A percentile compares a stretch with the other conserved stretches of the same genome.
Conservation (phyloP, 1,284 basidiomycete genomes). For the Pseudomicrostroma phylloplanum region DNA sequence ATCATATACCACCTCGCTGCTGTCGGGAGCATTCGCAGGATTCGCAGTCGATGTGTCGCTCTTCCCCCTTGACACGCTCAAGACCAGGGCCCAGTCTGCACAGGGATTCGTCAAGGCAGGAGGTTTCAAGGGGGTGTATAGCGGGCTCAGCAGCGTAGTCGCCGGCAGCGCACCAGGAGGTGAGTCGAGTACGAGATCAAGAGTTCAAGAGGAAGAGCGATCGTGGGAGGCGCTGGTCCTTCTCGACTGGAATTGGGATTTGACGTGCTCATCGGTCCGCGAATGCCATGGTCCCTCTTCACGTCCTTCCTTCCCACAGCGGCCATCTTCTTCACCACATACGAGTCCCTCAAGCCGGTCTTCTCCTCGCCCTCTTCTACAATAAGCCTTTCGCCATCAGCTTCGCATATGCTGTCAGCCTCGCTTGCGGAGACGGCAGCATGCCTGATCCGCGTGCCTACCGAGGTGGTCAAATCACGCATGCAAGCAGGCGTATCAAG, state of each 20-base stretch:
- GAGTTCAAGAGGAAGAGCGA: too few species aligned
- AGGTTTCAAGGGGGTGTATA: slow-evolving; percentile 86
- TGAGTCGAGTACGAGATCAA: too few species aligned
- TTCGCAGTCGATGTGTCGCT: slow-evolving; percentile 70
- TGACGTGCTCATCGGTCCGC: too few species aligned
- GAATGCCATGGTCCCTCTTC: too few species aligned
- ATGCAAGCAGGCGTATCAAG: slow-evolving; percentile 70
- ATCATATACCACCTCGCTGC: slow-evolving; percentile 16
- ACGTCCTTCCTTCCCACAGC: slow-evolving; percentile 53
- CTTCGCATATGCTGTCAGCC: slow-evolving; percentile 52
- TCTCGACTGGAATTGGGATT: too few species aligned
- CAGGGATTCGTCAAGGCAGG: slow-evolving; percentile 81
- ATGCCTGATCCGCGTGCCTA: slow-evolving; percentile 85
- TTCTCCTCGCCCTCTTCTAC: slow-evolving; percentile 19
- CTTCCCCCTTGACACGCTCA: slow-evolving; percentile 93
- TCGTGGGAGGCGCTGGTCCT: too few species aligned
- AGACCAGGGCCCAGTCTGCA: slow-evolving; percentile 83
- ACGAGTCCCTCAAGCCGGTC: slow-evolving; percentile 76
- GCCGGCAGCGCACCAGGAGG: slow-evolving; percentile 86
- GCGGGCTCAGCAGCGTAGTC: slow-evolving; percentile 87
- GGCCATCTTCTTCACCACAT: slow-evolving; percentile 88
- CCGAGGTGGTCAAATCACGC: slow-evolving; percentile 84
- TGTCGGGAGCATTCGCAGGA: slow-evolving; percentile 42
- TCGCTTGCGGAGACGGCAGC: slow-evolving; percentile 59
- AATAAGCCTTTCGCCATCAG: slow-evolving; percentile 29